Evolutionary conservation across 768 basidiomycete species (phyloP).

Genomic region (Termitomyces sp.): DNA sequence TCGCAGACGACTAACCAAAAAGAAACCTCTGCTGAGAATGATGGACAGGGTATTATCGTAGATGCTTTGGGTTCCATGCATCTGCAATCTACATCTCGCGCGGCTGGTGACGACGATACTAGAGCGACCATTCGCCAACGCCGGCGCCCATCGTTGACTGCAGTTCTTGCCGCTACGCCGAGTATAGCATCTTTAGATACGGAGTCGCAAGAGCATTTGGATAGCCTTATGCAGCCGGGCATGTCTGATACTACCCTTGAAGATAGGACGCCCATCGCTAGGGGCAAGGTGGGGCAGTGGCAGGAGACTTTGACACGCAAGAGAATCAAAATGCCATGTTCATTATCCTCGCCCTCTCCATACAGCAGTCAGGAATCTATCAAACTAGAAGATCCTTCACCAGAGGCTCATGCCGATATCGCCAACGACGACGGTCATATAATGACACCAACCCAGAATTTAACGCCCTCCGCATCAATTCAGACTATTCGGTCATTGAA

Average conservation of each 20-base stretch:
- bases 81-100: slow-evolving; percentile 22
- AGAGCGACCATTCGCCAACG: slow-evolving; percentile 26
- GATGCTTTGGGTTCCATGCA: slow-evolving; percentile 43
- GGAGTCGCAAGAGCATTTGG: slow-evolving; percentile 41
- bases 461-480: slow-evolving; percentile 7
- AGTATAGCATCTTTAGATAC: slow-evolving; percentile 48
- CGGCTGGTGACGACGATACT: slow-evolving; percentile 25
- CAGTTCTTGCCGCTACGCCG: slow-evolving; percentile 24
- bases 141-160: slow-evolving; percentile 23
- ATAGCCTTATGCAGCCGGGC: slow-evolving; percentile 38
- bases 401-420: neutral
- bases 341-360: slow-evolving; percentile 45
- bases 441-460: neutral
- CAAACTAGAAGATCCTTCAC: slow-evolving; percentile 1
- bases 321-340: slow-evolving; percentile 46
- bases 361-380: slow-evolving; percentile 28
- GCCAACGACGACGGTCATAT: neutral
- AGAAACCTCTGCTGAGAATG: slow-evolving; percentile 1
- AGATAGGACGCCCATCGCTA: slow-evolving; percentile 16
- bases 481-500: slow-evolving; percentile 22
- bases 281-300: slow-evolving; percentile 30
- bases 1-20: slow-evolving; percentile 14
- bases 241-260: slow-evolving; percentile 22
- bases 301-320: slow-evolving; percentile 22
- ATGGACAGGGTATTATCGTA: slow-evolving; percentile 28